Evolutionary conservation across 306 rosid genomes (phyloP).

Genomic region (Cicer bijugum): DNA sequence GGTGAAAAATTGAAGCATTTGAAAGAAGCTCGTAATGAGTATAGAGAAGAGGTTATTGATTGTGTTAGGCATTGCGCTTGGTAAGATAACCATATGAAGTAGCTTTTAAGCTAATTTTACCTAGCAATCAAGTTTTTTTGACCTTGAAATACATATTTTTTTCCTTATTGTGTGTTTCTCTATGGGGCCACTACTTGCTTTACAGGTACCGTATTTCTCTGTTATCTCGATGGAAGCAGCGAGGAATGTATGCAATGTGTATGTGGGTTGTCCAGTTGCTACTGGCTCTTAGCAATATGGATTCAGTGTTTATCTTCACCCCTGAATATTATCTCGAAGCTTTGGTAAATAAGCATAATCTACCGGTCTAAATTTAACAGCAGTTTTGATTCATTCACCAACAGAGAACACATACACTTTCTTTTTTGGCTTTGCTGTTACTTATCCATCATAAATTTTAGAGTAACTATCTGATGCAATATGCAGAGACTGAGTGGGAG

Average conservation of each 20-base stretch:
- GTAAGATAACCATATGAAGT: conserved; percentile 45
- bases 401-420: conserved; percentile 19
- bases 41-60: conserved; percentile 71
- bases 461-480: conserved; percentile 9
- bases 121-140: conserved; percentile 1
- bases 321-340: conserved; percentile 94
- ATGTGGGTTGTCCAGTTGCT: conserved; percentile 96
- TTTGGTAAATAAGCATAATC: conserved; percentile 62
- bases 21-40: conserved; percentile 85
- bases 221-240: conserved; percentile 86
- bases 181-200: conserved; percentile 24
- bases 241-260: conserved; percentile 99
- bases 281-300: conserved; percentile 87
- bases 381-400: conserved; percentile 21
- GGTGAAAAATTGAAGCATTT: conserved; percentile 47
- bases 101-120: conserved; percentile 36
- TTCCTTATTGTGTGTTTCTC: neutral
- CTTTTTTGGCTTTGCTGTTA: conserved; percentile 17
- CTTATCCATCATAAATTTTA: conserved; percentile 30
- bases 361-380: conserved; percentile 26
- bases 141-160: conserved; percentile 18
- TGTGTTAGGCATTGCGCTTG: conserved; percentile 53
- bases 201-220: conserved; percentile 83
- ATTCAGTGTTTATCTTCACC: conserved; percentile 68
- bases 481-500: conserved; percentile 4